Percentiles rank a stretch among this genome's conserved stretches.
These are phyloP conservation scores for Basidiobolus heterosporus DNA, from an alignment of 371 early-diverging fungal species.

Conservation along the genomic window DNA sequence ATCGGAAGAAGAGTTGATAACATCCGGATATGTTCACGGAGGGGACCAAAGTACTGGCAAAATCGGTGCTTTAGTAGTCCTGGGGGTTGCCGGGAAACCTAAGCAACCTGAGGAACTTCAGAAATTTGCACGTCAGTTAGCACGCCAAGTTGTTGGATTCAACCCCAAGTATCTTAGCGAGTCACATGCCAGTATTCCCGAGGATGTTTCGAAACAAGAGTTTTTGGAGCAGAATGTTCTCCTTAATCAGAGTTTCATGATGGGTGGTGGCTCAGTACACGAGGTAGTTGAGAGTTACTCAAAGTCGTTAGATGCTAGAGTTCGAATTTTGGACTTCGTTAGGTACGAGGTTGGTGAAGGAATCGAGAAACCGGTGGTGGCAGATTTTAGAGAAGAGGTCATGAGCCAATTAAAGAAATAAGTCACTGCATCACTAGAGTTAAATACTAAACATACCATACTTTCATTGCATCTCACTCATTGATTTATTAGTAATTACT, in stretches of 20 bases:
- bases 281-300: constrained; percentile 32
- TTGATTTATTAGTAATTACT: no score
- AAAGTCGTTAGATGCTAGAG: constrained; percentile 16
- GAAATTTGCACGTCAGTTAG: constrained; percentile 44
- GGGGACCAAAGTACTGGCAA: constrained; percentile 37
- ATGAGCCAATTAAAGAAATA: no score
- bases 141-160: constrained; percentile 66
- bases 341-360: constrained; percentile 78
- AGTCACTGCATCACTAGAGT: no score
- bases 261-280: constrained; percentile 56
- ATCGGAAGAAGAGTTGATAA: constrained; percentile 6
- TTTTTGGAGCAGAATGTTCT: constrained; percentile 38
- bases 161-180: constrained; percentile 31
- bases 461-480: no score
- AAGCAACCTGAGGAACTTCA: constrained; percentile 16
- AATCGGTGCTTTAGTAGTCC: constrained; percentile 52
- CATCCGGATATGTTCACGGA: constrained; percentile 54
- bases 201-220: constrained; percentile 24
- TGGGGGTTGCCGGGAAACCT: constrained; percentile 20
- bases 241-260: constrained; percentile 52
- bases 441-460: no score
- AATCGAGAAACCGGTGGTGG: constrained; percentile 31
- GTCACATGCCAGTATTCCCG: constrained; percentile 14
- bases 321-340: constrained; percentile 41
- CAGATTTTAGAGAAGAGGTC: no score